Conservation (phyloP, 2,329 filamentous ascomycete species). For the Paracoccidioides lutzii region DNA sequence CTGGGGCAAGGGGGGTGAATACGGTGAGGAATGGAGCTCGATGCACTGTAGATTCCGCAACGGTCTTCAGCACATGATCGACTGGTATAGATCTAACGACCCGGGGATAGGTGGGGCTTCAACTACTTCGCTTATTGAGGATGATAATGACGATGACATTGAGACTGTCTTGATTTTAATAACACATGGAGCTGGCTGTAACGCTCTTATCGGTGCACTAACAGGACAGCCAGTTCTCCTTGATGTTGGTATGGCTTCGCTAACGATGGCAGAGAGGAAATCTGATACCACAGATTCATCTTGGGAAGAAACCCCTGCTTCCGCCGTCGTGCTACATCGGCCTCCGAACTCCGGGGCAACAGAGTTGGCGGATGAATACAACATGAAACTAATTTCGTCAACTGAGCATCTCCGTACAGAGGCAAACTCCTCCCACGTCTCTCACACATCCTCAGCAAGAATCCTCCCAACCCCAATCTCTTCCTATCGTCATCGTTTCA, state of each 20-base stretch:
- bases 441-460: conserved; percentile 15
- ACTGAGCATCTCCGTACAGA: conserved; percentile 47
- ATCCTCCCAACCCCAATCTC: conserved; percentile 16
- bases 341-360: conserved; percentile 7
- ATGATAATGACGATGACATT: conserved; percentile 47
- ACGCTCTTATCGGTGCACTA: conserved; percentile 83
- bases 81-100: conserved; percentile 59
- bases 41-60: conserved; percentile 87
- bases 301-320: not conserved
- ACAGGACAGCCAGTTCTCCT: conserved; percentile 83
- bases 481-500: conserved; percentile 23
- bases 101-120: conserved; percentile 4
- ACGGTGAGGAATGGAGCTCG: conserved; percentile 85
- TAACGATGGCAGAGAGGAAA: conserved; percentile 72
- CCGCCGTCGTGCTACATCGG: not conserved
- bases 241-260: conserved; percentile 77
- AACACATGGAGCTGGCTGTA: conserved; percentile 91
- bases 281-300: conserved; percentile 7
- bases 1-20: conserved; percentile 79
- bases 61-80: conserved; percentile 64
- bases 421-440: conserved; percentile 18
- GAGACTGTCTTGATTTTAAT: conserved; percentile 77
- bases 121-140: conserved; percentile 8
- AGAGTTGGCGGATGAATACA: conserved; percentile 36
- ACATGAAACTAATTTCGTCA: conserved; percentile 47